Evolutionary conservation across 768 basidiomycete genomes (phyloP), one percentile per base, ranked within the genome.

Genomic region (Chalciporus chontae): DNA sequence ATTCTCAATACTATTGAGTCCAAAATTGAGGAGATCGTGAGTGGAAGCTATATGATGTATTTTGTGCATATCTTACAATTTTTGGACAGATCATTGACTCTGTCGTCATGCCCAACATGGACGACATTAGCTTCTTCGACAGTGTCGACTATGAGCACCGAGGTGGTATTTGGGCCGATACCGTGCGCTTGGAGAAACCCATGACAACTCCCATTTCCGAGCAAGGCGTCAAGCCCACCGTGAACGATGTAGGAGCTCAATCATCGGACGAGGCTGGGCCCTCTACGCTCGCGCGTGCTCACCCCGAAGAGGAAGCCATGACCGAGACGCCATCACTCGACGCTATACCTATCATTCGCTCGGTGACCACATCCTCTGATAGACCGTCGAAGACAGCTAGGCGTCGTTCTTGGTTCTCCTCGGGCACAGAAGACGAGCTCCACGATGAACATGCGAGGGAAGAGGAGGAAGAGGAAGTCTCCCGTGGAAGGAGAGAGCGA

Each of bases 81-180:
- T 63, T 51, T 46, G n/a, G 24, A 15, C 60, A 98, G 94, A 90
- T 98, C 50, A 79, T 83, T 58, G 95, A 99, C 58, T 94, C 94
- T 0, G 80, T 98, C 17, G 96, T 99, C 17, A 71, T 94, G 65
- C 96, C 96, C 5, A 91, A 96, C 69, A 96, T 97, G 93, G 96
- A 99, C 66, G 96, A 99, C 61, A 88, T 98, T 51, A 77, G 94
- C 11, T 97, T 94, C 77, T 98, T 95, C 65, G 88, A 96, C 66
- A 94, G 87, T 31, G 61, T 61, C 3, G 59, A 63, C 3, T 85
- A 79, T 59, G 58, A 63, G 44, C 84, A 79, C 50, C 84, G 95
- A 32, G 95, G 94, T 40, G 95, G 94, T 7, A 88, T 99, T 55
- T 98, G 87, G 80, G 75, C 81, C 8, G 90, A 93, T 55, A 86